These are phyloP conservation scores for Aspergillus oerlinghausenensis DNA, from an alignment of 2,329 filamentous ascomycete genomes.

Conservation along the genomic window DNA sequence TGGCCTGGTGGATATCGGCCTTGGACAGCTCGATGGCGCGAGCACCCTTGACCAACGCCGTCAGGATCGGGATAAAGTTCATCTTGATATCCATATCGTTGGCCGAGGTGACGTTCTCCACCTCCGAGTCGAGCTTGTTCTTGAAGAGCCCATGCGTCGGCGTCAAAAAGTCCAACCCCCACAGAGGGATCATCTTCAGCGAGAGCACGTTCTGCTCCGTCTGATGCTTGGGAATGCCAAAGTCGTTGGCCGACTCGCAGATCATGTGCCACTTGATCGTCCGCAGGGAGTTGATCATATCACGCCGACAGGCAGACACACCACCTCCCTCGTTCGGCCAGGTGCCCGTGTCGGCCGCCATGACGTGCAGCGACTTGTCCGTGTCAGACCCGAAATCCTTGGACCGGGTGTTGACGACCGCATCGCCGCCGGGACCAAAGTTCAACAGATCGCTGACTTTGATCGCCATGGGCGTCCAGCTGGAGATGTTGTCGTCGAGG, in stretches of 20 bases:
- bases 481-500: constrained; percentile 48
- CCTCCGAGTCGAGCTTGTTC: constrained; percentile 50
- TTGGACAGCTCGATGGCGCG: constrained; percentile 43
- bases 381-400: constrained; percentile 48
- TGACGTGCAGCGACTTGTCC: constrained; percentile 46
- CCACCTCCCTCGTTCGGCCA: constrained; percentile 52
- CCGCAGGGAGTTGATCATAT: constrained; percentile 51
- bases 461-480: constrained; percentile 50
- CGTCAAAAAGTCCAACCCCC: constrained; percentile 51
- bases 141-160: constrained; percentile 53
- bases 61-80: constrained; percentile 53
- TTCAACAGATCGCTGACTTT: constrained; percentile 50
- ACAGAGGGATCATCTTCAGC: constrained; percentile 51
- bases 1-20: constrained; percentile 42
- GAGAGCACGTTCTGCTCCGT: constrained; percentile 54
- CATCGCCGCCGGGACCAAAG: constrained; percentile 51
- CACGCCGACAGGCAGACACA: constrained; percentile 52
- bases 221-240: constrained; percentile 52
- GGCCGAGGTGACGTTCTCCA: constrained; percentile 45
- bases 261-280: constrained; percentile 54
- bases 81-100: constrained; percentile 46
- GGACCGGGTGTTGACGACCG: constrained; percentile 48
- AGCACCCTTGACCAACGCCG: constrained; percentile 47
- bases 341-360: constrained; percentile 50
- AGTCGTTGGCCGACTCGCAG: constrained; percentile 53